Percentiles rank a stretch among this genome's conserved stretches.
Conservation (phyloP, 306 rosid species). For the Corylus avellana region DNA sequence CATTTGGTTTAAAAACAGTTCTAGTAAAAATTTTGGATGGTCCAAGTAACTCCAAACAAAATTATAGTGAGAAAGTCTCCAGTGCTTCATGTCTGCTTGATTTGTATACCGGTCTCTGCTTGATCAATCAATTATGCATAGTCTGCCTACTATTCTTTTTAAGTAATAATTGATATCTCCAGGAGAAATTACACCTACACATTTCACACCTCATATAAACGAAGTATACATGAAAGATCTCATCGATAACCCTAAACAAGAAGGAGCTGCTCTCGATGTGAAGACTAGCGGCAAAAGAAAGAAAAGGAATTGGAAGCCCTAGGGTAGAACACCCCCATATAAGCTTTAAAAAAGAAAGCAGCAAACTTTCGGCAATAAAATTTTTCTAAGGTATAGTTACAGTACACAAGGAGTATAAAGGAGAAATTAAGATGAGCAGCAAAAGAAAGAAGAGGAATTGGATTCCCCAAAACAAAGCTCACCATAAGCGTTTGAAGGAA, state of each 20-base stretch:
- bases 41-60: no score
- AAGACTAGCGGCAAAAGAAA: background rate
- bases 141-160: background rate
- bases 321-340: no score
- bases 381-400: background rate
- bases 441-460: background rate
- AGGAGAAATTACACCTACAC: background rate
- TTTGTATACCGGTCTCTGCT: background rate
- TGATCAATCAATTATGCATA: background rate
- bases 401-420: background rate
- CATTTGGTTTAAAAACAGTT: no score
- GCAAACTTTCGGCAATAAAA: background rate
- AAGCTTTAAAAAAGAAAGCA: background rate
- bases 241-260: background rate
- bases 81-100: background rate
- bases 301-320: background rate
- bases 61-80: no score
- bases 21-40: no score
- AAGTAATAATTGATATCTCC: background rate
- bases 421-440: conserved; percentile 3
- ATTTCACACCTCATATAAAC: background rate
- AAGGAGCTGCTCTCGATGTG: background rate
- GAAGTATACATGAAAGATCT: background rate
- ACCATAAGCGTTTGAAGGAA: background rate
- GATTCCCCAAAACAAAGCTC: background rate